phyloP scores from a whole-genome alignment of 2,329 filamentous ascomycete species.

The Penicillium sp. region DNA sequence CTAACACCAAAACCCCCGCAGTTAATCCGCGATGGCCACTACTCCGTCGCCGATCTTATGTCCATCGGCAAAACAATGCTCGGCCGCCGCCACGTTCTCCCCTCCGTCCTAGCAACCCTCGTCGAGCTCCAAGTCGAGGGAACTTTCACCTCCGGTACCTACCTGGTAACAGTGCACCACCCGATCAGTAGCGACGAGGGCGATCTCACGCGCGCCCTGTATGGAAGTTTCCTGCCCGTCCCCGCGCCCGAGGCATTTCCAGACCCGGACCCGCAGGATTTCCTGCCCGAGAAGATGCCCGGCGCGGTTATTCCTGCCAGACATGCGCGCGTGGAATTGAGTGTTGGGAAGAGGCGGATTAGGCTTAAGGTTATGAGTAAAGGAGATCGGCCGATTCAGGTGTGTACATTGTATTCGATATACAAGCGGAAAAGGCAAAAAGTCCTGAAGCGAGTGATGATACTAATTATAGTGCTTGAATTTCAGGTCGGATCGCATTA shows the following conservation, averaged over 20 bases:
- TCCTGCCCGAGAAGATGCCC: slow-evolving; percentile 66
- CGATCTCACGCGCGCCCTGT: slow-evolving; percentile 79
- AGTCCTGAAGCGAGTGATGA: background rate
- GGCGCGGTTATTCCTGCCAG: slow-evolving; percentile 75
- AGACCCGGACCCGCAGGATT: slow-evolving; percentile 61
- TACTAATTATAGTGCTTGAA: background rate
- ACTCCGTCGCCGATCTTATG: slow-evolving; percentile 93
- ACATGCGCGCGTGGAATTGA: slow-evolving; percentile 65
- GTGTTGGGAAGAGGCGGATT: slow-evolving; percentile 70
- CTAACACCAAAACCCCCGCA: slow-evolving; percentile 27
- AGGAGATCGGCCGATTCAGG: slow-evolving; percentile 87
- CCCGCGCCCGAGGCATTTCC: slow-evolving; percentile 69
- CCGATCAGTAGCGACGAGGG: slow-evolving; percentile 84
- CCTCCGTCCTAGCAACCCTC: slow-evolving; percentile 74
- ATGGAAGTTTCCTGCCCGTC: slow-evolving; percentile 84
- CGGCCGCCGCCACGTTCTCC: slow-evolving; percentile 84
- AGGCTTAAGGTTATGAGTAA: slow-evolving; percentile 75
- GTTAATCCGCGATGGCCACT: slow-evolving; percentile 93
- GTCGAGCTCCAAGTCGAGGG: slow-evolving; percentile 89
- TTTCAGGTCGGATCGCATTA: slow-evolving; percentile 79
- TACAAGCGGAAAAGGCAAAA: too few relatives aligned
- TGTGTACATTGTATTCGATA: slow-evolving; percentile 36
- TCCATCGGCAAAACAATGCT: slow-evolving; percentile 86
- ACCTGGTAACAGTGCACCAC: slow-evolving; percentile 90
- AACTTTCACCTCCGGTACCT: slow-evolving; percentile 86